phyloP scores from a whole-genome alignment of 1,284 basidiomycete genomes.

The Papiliotrema fonsecae region DNA sequence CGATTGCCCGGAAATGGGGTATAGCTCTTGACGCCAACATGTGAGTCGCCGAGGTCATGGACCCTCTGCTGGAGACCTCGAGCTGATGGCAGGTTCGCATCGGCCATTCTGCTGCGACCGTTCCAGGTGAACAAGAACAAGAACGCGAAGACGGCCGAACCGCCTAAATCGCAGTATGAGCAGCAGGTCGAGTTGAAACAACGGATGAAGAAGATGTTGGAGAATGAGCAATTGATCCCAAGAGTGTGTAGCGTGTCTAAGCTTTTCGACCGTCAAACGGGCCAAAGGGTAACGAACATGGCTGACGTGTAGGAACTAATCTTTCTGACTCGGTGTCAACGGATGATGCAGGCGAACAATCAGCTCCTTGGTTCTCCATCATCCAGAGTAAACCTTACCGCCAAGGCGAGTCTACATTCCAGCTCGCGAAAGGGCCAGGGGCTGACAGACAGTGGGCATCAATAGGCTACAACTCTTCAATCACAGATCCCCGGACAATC shows the following conservation, averaged over 20 bases:
- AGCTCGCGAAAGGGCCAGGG: background rate
- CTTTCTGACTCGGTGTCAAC: constrained; percentile 76
- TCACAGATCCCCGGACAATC: constrained; percentile 53
- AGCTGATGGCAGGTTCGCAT: constrained; percentile 37
- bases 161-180: constrained; percentile 43
- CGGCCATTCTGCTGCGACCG: constrained; percentile 45
- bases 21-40: constrained; percentile 67
- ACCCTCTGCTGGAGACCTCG: constrained; percentile 12
- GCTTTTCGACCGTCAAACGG: background rate
- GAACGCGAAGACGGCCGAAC: constrained; percentile 14
- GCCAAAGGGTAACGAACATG: background rate
- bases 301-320: constrained; percentile 64
- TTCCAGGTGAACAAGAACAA: constrained; percentile 34
- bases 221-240: constrained; percentile 52
- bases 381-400: constrained; percentile 79
- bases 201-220: constrained; percentile 50
- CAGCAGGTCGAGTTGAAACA: constrained; percentile 51
- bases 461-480: constrained; percentile 50
- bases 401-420: constrained; percentile 53
- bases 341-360: constrained; percentile 55
- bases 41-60: too few species aligned
- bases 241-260: constrained; percentile 43
- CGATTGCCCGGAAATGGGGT: constrained; percentile 68
- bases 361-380: constrained; percentile 72
- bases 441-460: constrained; percentile 50